Base-by-base conservation (phyloP, 2,329 filamentous ascomycete genomes). In the Scleromitrula shiraiana region DNA sequence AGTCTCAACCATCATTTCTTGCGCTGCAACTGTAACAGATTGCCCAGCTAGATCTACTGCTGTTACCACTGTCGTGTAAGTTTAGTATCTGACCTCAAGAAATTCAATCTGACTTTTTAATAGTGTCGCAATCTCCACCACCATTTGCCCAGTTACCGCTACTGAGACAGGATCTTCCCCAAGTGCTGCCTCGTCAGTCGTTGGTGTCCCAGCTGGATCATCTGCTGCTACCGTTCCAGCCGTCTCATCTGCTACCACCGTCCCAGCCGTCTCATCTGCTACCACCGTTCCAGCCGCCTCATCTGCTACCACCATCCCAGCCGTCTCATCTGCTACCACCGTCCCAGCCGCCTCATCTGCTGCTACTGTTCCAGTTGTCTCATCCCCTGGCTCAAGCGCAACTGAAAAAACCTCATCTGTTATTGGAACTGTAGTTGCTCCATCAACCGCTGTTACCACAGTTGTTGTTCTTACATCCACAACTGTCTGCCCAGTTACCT, bases 1-100 rank as follows among this genome's bases (percentile, higher is more conserved):
- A 2, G 62, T 71, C 51, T 67, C 68, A 53, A 78, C 75, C 48
- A 66, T 78, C 62, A 77, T 71, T 47, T 71, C 68, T 56, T 76
- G 73, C 56, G 69, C 63, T 4, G 56, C 69, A 29, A 65, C 66
- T 45, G 64, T 73, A 22, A 68, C 70, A 29, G 65, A 77, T 65
- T 81, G 77, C 70, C 76, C 76, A 26, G 70, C 64, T 9, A 61
- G 52, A 1, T 58, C 58, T 27, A 62, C 62, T 33, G 58, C 64
- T 27, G 62, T 70, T 29, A 67, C 64, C 14, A 72, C 70, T 3
- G 63, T 69, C 53, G 62, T 62, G 43, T 46, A 40, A 38, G 43
- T 39, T 46, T 5, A 38, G 37, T 15, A 22, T 22, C 15, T 10
- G 7, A 38, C 3, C 12, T 29, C 20, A 5, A n/a, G 17, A 23